A percentile compares a stretch with the other conserved stretches of the same genome.
phyloP scores from a whole-genome alignment of 139 green algal species.

The Axilococcus clingmanii region DNA sequence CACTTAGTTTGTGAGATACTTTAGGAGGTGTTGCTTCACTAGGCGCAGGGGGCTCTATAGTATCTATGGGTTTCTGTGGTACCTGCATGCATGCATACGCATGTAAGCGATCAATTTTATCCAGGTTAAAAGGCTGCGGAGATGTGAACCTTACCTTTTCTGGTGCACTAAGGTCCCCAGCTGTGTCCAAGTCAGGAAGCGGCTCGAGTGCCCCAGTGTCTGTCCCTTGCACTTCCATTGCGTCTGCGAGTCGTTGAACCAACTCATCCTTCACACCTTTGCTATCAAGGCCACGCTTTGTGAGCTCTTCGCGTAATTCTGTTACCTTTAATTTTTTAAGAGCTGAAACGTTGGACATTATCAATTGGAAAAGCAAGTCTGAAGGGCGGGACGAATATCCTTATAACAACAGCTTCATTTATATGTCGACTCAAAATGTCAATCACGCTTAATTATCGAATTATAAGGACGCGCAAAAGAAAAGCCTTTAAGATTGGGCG shows the following conservation, averaged over 20 bases:
- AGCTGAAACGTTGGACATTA: not conserved
- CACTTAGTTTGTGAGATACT: not conserved
- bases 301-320: constrained; percentile 27
- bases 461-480: no score
- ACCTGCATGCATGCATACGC: not conserved
- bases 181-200: not conserved
- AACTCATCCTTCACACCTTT: constrained; percentile 37
- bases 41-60: not conserved
- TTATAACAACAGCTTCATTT: no score
- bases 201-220: not conserved
- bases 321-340: constrained; percentile 26
- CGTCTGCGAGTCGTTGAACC: constrained; percentile 12
- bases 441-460: no score
- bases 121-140: no score
- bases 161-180: no score
- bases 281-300: constrained; percentile 13
- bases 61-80: not conserved
- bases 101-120: not conserved
- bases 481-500: no score
- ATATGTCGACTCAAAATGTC: no score
- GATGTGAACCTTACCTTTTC: not conserved
- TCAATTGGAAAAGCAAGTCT: no score
- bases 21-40: constrained; percentile 16
- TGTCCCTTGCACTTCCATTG: constrained; percentile 5
- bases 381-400: no score